Evolutionary conservation across 208 protist genomes (phyloP).

Genomic region (Leptomonas seymouri): DNA sequence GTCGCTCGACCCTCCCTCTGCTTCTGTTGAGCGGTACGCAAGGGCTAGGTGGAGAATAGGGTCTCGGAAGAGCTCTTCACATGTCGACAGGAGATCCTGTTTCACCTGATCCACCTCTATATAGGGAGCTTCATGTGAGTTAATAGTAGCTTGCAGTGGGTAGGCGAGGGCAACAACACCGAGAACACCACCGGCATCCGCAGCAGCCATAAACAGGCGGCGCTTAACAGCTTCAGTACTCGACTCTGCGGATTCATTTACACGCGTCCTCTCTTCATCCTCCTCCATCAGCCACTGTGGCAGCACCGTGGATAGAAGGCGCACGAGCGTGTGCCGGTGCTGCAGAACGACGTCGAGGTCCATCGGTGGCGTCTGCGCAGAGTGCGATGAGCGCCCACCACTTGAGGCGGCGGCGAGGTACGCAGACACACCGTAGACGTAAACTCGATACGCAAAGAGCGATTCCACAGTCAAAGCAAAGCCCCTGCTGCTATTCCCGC

Average conservation of each 20-base stretch:
- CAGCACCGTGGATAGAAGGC: conserved; percentile 1
- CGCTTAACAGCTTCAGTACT: conserved; percentile 6
- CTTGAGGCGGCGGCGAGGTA: conserved; percentile 16
- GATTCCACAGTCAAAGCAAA: background rate
- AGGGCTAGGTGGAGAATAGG: conserved; percentile 2
- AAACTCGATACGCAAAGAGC: conserved; percentile 28
- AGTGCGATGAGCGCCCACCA: background rate
- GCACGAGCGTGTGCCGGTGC: conserved; percentile 13
- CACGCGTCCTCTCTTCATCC: background rate
- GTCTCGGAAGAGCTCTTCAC: background rate
- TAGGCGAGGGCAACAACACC: conserved; percentile 3
- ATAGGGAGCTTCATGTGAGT: background rate
- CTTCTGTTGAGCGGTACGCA: conserved; percentile 4
- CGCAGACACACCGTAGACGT: conserved; percentile 30
- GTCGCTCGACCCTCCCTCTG: background rate
- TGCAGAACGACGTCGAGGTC: conserved; percentile 13
- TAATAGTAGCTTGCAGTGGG: no score
- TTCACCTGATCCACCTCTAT: background rate
- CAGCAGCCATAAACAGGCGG: conserved; percentile 26
- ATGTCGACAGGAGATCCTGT: background rate
- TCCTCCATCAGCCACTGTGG: conserved; percentile 30
- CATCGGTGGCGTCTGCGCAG: background rate
- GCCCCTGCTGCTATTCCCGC: no score
- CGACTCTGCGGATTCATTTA: background rate
- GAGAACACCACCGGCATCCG: conserved; percentile 26